Conservation (phyloP, 139 green algal species). For the Chlorokybus atmophyticus region DNA sequence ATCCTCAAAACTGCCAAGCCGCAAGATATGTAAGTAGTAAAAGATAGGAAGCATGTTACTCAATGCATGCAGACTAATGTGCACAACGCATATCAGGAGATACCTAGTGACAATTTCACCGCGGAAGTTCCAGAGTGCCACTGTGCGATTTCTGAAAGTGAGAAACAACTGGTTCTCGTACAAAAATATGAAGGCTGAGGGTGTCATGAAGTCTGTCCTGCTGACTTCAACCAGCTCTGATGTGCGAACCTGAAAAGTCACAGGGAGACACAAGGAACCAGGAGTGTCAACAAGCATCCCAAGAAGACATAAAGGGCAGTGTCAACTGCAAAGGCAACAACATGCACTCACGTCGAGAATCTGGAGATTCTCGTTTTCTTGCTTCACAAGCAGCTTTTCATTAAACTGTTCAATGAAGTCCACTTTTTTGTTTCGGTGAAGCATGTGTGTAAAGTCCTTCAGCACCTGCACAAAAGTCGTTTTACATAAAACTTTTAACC, state of each 20-base stretch:
- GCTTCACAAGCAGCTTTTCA: conserved; percentile 41
- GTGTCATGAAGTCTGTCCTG: conserved; percentile 33
- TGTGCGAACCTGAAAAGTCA: conserved; percentile 19
- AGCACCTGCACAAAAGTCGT: conserved; percentile 18
- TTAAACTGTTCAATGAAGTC: conserved; percentile 47
- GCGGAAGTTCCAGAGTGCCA: conserved; percentile 39
- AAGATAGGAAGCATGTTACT: too few species aligned
- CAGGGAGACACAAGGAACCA: neutral
- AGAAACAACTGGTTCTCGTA: conserved; percentile 46
- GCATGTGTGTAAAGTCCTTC: conserved; percentile 31
- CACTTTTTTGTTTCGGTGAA: conserved; percentile 30
- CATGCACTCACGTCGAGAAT: conserved; percentile 32
- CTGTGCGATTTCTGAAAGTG: conserved; percentile 34
- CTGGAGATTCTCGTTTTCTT: conserved; percentile 36
- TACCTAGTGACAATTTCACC: conserved; percentile 35
- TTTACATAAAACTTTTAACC: neutral
- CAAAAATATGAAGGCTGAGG: conserved; percentile 43
- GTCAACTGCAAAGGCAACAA: too few species aligned
- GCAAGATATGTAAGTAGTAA: neutral
- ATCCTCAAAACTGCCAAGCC: conserved; percentile 29
- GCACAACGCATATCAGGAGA: too few species aligned
- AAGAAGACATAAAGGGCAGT: neutral
- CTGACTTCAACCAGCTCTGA: conserved; percentile 21
- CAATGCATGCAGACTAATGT: too few species aligned
- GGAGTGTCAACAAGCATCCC: neutral